phyloP scores from a whole-genome alignment of 345 rosid species.

The Erucastrum elatum region DNA sequence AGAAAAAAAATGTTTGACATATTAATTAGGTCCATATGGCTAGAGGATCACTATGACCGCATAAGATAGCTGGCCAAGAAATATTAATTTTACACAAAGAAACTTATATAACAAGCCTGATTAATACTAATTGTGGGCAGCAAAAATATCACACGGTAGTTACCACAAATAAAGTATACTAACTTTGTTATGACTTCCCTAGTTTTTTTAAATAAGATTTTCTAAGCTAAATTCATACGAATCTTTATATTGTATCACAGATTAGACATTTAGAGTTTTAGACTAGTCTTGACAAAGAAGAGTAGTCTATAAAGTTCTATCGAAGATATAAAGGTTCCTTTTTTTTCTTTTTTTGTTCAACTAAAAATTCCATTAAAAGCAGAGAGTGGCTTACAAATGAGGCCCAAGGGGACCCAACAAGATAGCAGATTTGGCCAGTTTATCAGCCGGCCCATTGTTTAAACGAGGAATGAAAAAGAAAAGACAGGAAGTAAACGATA shows the following conservation, averaged over 20 bases:
- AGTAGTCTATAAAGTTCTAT: too few relatives aligned
- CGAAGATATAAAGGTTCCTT: too few relatives aligned
- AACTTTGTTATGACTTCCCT: neutral
- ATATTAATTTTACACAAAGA: neutral
- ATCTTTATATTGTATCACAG: neutral
- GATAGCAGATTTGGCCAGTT: too few relatives aligned
- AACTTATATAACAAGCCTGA: neutral
- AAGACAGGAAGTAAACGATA: too few relatives aligned
- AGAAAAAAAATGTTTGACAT: neutral
- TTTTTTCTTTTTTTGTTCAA: too few relatives aligned
- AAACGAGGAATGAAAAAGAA: too few relatives aligned
- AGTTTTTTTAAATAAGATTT: neutral
- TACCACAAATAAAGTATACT: neutral
- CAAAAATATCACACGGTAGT: neutral
- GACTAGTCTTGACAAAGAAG: too few relatives aligned
- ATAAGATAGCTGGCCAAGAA: neutral
- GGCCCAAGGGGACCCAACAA: too few relatives aligned
- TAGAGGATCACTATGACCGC: slow-evolving; percentile 14
- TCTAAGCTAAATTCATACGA: neutral
- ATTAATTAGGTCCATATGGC: neutral
- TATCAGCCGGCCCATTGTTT: too few relatives aligned
- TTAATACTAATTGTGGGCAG: neutral
- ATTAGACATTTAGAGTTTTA: neutral
- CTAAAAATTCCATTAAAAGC: too few relatives aligned
- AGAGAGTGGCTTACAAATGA: too few relatives aligned